These are phyloP conservation scores for Plenodomus lindquistii DNA, from an alignment of 2,329 filamentous ascomycete genomes.

Conservation along the genomic window DNA sequence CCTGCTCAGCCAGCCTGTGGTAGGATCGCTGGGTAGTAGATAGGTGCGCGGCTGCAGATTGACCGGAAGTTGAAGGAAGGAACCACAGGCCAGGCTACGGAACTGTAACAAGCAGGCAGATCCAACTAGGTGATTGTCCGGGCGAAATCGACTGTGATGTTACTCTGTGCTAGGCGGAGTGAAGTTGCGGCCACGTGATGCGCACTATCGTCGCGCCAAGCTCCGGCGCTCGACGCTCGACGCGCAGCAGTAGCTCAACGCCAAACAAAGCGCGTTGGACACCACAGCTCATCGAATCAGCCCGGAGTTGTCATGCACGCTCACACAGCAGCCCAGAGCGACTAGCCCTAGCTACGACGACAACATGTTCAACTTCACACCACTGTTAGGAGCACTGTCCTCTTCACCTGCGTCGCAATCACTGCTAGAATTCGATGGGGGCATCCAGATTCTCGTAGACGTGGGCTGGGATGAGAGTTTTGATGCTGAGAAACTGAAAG, in stretches of 20 bases:
- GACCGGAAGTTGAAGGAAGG: too few relatives aligned
- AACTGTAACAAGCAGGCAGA: too few relatives aligned
- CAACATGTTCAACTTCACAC: slow-evolving; percentile 92
- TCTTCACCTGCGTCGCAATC: slow-evolving; percentile 88
- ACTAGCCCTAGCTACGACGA: not conserved
- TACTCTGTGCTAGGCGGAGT: too few relatives aligned
- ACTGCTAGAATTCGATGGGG: slow-evolving; percentile 94
- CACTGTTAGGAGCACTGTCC: slow-evolving; percentile 87
- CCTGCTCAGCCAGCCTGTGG: too few relatives aligned
- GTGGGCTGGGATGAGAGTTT: slow-evolving; percentile 96
- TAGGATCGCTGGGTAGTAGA: too few relatives aligned
- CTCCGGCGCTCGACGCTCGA: not conserved
- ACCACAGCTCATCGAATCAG: not conserved
- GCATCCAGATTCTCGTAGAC: slow-evolving; percentile 92
- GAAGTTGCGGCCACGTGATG: not conserved
- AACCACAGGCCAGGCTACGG: too few relatives aligned
- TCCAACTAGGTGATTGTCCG: too few relatives aligned
- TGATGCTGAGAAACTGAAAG: slow-evolving; percentile 76
- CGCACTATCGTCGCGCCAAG: not conserved
- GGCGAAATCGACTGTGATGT: too few relatives aligned
- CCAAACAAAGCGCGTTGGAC: not conserved
- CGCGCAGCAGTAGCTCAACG: not conserved
- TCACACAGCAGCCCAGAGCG: too few relatives aligned
- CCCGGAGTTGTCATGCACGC: not conserved
- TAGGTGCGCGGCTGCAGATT: too few relatives aligned